Evolutionary conservation across 768 basidiomycete genomes (phyloP).

Genomic region (Chalciporus sphaerocephalus): DNA sequence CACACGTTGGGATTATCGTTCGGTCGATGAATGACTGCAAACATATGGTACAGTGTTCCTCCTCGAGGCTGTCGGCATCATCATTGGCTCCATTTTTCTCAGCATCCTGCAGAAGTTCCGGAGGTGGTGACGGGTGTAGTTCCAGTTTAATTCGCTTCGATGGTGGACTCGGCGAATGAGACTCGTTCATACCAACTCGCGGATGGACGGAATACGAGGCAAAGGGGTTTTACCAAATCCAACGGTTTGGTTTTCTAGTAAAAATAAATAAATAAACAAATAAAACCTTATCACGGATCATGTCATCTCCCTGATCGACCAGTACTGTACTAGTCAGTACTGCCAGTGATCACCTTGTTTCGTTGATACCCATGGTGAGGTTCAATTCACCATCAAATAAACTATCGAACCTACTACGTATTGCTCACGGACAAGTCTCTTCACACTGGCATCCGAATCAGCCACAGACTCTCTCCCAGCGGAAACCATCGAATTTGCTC

Average conservation of each 20-base stretch:
- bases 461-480: conserved; percentile 26
- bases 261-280: background rate
- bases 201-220: background rate
- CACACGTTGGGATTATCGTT: conserved; percentile 78
- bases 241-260: background rate
- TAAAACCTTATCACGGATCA: background rate
- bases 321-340: no score
- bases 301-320: no score
- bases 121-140: conserved; percentile 16
- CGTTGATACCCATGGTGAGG: background rate
- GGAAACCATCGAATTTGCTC: conserved; percentile 48
- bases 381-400: background rate
- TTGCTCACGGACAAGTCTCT: background rate
- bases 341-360: background rate
- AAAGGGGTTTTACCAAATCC: background rate
- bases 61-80: conserved; percentile 3
- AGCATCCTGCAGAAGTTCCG: background rate
- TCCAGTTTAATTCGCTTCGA: conserved; percentile 40
- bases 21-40: conserved; percentile 72
- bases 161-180: conserved; percentile 12
- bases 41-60: conserved; percentile 81
- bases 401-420: background rate
- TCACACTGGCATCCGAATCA: background rate
- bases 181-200: background rate
- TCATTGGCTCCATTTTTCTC: conserved; percentile 1